phyloP scores from a whole-genome alignment of 257 asterid genomes.

The Ilex asprella region DNA sequence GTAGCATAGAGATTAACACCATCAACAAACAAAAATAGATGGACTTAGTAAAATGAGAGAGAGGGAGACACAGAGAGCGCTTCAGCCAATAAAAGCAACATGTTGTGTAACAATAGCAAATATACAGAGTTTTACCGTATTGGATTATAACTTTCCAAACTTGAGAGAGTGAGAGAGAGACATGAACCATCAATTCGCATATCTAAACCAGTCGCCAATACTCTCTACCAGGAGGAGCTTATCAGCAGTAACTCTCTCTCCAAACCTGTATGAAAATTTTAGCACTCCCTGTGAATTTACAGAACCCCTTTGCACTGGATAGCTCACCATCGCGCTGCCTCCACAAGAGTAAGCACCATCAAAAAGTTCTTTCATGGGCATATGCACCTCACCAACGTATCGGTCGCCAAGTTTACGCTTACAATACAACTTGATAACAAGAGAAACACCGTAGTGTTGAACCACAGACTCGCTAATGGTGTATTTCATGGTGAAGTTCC shows the following conservation, averaged over 20 bases:
- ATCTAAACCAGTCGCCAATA: not conserved
- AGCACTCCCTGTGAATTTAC: conserved; percentile 48
- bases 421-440: conserved; percentile 60
- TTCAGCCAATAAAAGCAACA: no score
- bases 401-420: conserved; percentile 59
- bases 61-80: no score
- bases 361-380: conserved; percentile 54
- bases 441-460: conserved; percentile 34
- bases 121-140: no score
- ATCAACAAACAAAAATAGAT: no score
- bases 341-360: conserved; percentile 32
- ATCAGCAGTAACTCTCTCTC: conserved; percentile 49
- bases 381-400: conserved; percentile 58
- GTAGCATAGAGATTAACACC: no score
- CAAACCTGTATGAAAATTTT: conserved; percentile 51
- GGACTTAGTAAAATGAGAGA: no score
- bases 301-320: conserved; percentile 24
- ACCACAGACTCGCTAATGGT: conserved; percentile 42
- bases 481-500: conserved; percentile 56
- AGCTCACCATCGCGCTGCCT: conserved; percentile 40
- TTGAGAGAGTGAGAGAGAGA: no score
- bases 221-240: conserved; percentile 42
- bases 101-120: no score
- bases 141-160: no score
- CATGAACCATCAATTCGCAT: no score